Conservation (phyloP, 768 basidiomycete species). For the Mycena olivaceomarginata region DNA sequence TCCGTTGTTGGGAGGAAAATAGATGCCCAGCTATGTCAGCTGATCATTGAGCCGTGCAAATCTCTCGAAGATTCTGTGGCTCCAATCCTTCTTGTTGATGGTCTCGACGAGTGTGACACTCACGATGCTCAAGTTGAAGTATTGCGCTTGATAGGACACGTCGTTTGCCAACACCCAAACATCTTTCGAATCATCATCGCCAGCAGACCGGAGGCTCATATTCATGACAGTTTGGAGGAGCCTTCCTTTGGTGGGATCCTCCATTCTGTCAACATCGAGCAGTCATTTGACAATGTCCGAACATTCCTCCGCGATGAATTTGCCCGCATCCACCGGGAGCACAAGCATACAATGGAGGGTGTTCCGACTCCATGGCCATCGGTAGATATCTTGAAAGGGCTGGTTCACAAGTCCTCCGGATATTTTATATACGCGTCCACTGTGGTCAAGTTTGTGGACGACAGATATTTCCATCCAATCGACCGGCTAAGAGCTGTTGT, state of each 20-base stretch:
- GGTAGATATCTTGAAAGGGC: background rate
- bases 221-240: no score
- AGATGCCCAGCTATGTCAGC: no score
- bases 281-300: conserved; percentile 5
- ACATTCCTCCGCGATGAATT: background rate
- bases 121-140: background rate
- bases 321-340: no score
- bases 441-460: no score
- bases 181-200: no score
- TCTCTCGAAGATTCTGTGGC: background rate
- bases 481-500: no score
- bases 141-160: background rate
- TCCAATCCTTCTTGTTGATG: background rate
- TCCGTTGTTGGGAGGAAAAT: background rate
- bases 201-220: no score
- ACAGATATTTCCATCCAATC: no score
- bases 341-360: background rate
- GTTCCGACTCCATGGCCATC: conserved; percentile 1
- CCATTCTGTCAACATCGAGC: background rate
- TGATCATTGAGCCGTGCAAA: background rate
- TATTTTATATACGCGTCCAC: background rate
- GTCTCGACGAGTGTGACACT: no score
- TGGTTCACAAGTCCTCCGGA: no score
- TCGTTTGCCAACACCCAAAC: background rate
- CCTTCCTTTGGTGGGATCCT: background rate